Evolutionary conservation across 495 filamentous ascomycete species (phyloP).

Genomic region (Neurospora sublineolata): DNA sequence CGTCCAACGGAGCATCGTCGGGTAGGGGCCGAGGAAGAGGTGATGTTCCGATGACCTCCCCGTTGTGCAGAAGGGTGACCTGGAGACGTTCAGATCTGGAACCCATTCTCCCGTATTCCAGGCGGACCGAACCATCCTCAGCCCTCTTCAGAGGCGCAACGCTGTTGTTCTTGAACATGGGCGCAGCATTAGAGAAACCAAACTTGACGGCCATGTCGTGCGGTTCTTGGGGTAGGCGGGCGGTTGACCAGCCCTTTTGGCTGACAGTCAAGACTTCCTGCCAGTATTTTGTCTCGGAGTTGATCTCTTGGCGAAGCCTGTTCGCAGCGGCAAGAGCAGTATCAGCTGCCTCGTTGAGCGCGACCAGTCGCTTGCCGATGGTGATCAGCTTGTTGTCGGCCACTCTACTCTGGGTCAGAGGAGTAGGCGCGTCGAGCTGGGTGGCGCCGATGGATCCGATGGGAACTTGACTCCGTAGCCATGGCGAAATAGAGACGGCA

Average conservation of each 20-base stretch:
- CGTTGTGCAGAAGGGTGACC: conserved; percentile 41
- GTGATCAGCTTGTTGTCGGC: conserved; percentile 48
- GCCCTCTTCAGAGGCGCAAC: conserved; percentile 64
- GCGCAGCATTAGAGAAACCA: conserved; percentile 73
- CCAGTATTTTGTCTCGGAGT: conserved; percentile 79
- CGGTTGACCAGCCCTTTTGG: conserved; percentile 75
- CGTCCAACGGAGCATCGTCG: conserved; percentile 37
- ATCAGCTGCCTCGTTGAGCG: conserved; percentile 61
- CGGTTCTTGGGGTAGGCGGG: conserved; percentile 56
- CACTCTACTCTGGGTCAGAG: conserved; percentile 39
- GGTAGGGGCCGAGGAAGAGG: conserved; percentile 26
- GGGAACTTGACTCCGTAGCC: conserved; percentile 55
- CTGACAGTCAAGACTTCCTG: conserved; percentile 67
- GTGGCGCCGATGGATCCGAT: conserved; percentile 68
- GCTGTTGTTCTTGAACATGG: conserved; percentile 66
- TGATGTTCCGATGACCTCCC: conserved; percentile 41
- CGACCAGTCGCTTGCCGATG: conserved; percentile 70
- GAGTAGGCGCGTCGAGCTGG: conserved; percentile 46
- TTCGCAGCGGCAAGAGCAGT: conserved; percentile 60
- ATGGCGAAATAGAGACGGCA: conserved; percentile 53
- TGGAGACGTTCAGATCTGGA: conserved; percentile 51
- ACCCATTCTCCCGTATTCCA: conserved; percentile 56
- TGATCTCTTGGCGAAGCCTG: conserved; percentile 62
- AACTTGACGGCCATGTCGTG: conserved; percentile 74
- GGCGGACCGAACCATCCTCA: conserved; percentile 58